phyloP scores from a whole-genome alignment of 306 rosid species.

The Trifolium dubium region DNA sequence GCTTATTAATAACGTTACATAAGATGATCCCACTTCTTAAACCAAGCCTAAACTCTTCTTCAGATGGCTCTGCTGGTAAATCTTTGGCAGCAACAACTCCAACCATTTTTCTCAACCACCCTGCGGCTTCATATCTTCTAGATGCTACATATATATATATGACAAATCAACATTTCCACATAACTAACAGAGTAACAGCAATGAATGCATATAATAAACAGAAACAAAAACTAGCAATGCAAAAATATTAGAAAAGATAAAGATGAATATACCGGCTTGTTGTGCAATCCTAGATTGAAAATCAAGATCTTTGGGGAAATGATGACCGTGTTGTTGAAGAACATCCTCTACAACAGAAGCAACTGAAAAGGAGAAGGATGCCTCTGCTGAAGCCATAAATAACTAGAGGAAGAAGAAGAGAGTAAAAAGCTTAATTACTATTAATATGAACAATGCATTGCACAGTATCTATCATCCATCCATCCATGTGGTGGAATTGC shows the following conservation, averaged over 20 bases:
- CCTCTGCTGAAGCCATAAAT: not conserved
- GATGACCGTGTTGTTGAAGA: slow-evolving; percentile 81
- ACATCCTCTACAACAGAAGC: slow-evolving; percentile 86
- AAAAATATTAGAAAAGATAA: too few species aligned
- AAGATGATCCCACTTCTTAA: slow-evolving; percentile 94
- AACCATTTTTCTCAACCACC: slow-evolving; percentile 91
- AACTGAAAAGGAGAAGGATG: slow-evolving; percentile 66
- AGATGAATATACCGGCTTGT: slow-evolving; percentile 69
- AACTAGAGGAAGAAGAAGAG: too few species aligned
- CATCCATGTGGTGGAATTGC: not conserved
- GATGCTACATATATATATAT: slow-evolving; percentile 71
- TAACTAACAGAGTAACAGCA: not conserved
- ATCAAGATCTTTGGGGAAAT: slow-evolving; percentile 47
- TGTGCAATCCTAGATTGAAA: slow-evolving; percentile 45
- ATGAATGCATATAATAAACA: too few species aligned
- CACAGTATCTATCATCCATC: too few species aligned
- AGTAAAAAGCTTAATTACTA: too few species aligned
- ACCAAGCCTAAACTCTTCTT: slow-evolving; percentile 95
- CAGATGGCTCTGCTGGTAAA: slow-evolving; percentile 95
- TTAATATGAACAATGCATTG: too few species aligned
- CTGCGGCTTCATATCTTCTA: slow-evolving; percentile 93
- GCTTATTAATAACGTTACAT: slow-evolving; percentile 85
- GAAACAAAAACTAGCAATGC: too few species aligned
- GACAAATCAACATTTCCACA: not conserved
- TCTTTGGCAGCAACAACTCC: slow-evolving; percentile 96